phyloP scores from a whole-genome alignment of 2,329 filamentous ascomycete species.

The Claviceps lovelessii region DNA sequence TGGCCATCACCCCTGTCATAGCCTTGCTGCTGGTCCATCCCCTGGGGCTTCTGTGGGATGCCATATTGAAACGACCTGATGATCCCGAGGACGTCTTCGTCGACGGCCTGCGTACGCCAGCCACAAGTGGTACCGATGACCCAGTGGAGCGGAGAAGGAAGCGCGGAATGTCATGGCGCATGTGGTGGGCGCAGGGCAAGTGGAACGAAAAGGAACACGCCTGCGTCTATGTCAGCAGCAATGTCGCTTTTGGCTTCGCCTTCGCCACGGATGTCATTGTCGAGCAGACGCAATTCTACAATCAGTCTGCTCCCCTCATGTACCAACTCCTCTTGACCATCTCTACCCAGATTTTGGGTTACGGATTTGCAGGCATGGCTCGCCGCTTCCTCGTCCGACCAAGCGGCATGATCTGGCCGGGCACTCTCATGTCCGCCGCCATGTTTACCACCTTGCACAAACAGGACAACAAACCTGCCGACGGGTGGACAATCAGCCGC shows the following conservation, averaged over 20 bases:
- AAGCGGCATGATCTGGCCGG: conserved; percentile 84
- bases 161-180: conserved; percentile 34
- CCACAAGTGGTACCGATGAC: conserved; percentile 9
- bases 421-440: conserved; percentile 72
- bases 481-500: conserved; percentile 69
- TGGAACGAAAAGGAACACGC: conserved; percentile 88
- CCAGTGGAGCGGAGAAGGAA: conserved; percentile 12
- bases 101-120: conserved; percentile 29
- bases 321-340: conserved; percentile 75
- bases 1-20: conserved; percentile 80
- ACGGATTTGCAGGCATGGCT: conserved; percentile 72
- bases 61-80: conserved; percentile 48
- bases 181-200: conserved; percentile 64
- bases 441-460: conserved; percentile 83
- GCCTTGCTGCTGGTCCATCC: conserved; percentile 74
- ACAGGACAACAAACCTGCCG: conserved; percentile 65
- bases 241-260: conserved; percentile 78
- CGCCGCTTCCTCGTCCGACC: conserved; percentile 70
- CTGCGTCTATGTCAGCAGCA: conserved; percentile 80
- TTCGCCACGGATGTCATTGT: conserved; percentile 85
- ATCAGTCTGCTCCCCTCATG: conserved; percentile 58
- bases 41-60: conserved; percentile 67
- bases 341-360: conserved; percentile 75
- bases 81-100: conserved; percentile 35
- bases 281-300: conserved; percentile 79